Percentiles rank a stretch among this genome's conserved stretches.
Conservation (phyloP, 2,329 filamentous ascomycete species). For the Hymenoscyphus albidus region DNA sequence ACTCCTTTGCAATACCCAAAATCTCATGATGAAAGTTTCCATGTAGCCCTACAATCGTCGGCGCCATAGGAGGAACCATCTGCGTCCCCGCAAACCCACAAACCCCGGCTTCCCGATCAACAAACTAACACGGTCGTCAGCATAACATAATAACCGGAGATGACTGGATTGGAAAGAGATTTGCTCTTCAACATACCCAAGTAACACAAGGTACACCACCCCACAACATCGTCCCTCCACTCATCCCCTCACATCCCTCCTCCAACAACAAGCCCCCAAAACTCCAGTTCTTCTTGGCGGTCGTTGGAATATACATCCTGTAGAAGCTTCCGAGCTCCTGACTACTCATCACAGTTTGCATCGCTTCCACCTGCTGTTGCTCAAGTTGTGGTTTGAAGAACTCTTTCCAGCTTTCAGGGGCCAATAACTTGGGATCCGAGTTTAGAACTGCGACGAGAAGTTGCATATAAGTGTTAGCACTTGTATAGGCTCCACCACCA, state of each 20-base stretch:
- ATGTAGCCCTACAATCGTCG: slow-evolving; percentile 2
- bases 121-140: not conserved
- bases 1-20: not conserved
- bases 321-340: not conserved
- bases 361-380: slow-evolving; percentile 20
- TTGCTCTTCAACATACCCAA: not conserved
- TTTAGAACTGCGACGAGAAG: slow-evolving; percentile 45
- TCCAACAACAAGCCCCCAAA: slow-evolving; percentile 6
- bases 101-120: slow-evolving; percentile 1
- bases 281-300: slow-evolving; percentile 4
- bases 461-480: slow-evolving; percentile 40
- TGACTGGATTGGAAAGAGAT: not conserved
- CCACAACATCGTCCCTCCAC: slow-evolving; percentile 2
- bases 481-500: slow-evolving; percentile 37
- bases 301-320: not conserved
- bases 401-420: slow-evolving; percentile 38
- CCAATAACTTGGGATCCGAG: slow-evolving; percentile 48
- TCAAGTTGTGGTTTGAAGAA: slow-evolving; percentile 48
- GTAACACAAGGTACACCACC: slow-evolving; percentile 7
- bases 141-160: not conserved
- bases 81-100: slow-evolving; percentile 7
- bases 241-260: not conserved
- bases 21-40: slow-evolving; percentile 7
- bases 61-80: slow-evolving; percentile 8
- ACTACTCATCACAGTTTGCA: slow-evolving; percentile 19